phyloP scores from a whole-genome alignment of 176 grass and related monocot genomes.

The Tuctoria greenei region DNA sequence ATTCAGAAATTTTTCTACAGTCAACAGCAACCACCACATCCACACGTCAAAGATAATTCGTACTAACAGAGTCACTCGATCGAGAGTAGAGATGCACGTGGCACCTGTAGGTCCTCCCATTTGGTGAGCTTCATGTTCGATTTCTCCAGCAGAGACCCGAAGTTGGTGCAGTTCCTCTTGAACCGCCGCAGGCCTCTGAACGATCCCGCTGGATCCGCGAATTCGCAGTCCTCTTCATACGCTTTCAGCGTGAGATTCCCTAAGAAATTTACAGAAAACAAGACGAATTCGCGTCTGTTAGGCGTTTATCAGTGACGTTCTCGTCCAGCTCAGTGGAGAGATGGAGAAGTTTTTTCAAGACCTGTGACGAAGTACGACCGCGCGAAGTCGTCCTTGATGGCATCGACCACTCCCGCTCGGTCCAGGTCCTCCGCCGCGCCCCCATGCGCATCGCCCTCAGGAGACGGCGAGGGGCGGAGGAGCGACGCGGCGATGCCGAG shows the following conservation, averaged over 20 bases:
- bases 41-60: neutral
- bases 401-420: constrained; percentile 51
- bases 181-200: constrained; percentile 79
- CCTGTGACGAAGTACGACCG: constrained; percentile 96
- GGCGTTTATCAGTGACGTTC: no score
- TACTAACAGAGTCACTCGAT: neutral
- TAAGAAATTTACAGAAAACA: neutral
- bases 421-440: constrained; percentile 2
- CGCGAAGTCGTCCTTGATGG: constrained; percentile 80
- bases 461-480: constrained; percentile 41
- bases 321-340: neutral
- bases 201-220: constrained; percentile 81
- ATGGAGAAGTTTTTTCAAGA: neutral
- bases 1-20: neutral
- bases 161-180: constrained; percentile 90
- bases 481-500: constrained; percentile 79
- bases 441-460: neutral
- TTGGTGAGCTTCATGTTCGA: constrained; percentile 91
- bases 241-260: constrained; percentile 67
- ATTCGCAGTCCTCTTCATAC: constrained; percentile 87
- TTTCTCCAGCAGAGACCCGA: constrained; percentile 77
- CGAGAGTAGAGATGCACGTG: neutral
- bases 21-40: neutral
- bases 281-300: neutral
- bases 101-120: constrained; percentile 81